Base-by-base conservation (phyloP, 495 filamentous ascomycete species). In the Podospora comata region DNA sequence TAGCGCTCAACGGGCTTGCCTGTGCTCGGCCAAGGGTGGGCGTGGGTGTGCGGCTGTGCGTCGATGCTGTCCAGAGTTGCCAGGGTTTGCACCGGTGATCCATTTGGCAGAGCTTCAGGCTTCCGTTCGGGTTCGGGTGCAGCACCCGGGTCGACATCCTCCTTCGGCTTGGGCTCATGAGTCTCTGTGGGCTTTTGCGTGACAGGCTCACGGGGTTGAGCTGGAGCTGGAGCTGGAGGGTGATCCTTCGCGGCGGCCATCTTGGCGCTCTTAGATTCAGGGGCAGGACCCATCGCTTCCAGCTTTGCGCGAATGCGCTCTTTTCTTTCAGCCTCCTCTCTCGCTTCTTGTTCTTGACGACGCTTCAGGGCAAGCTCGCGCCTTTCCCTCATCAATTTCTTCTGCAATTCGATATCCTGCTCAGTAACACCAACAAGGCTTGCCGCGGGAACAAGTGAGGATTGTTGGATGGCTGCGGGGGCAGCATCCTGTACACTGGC, bases 271-370 rank as follows among this genome's bases (percentile, higher is more conserved):
- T 85, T 85, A 48, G 88, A 89, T 58, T 91, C 84, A 3, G 90
- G 90, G 5, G 87, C 77, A 58, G 88, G 84, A 0, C 91, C 94
- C 70, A 98, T 79, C 5, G 85, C 85, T 71, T 90, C 92, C 62
- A 99, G 82, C 79, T 94, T 97, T 70, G 91, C 83, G 34, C 88
- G 85, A 71, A 98, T 92, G 57, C 95, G 85, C 76, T 96, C 94
- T 70, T 88, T 86, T 69, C 85, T 89, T 20, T 85, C 95, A 15
- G 89, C 88, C 75, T 95, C 92, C 73, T 94, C 91, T 64, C 82
- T 84, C 48, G 89, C 90, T 72, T 97, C 94, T 72, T 95, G 85
- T 67, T 97, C 93, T 66, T 89, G 76, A 68, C 89, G 85, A 58
- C 94, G 89, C 77, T 91, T 90, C 71, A 89, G 88, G 13, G 92